phyloP scores from a whole-genome alignment of 1,284 basidiomycete genomes.

The Apiotrichum mycotoxinovorans region DNA sequence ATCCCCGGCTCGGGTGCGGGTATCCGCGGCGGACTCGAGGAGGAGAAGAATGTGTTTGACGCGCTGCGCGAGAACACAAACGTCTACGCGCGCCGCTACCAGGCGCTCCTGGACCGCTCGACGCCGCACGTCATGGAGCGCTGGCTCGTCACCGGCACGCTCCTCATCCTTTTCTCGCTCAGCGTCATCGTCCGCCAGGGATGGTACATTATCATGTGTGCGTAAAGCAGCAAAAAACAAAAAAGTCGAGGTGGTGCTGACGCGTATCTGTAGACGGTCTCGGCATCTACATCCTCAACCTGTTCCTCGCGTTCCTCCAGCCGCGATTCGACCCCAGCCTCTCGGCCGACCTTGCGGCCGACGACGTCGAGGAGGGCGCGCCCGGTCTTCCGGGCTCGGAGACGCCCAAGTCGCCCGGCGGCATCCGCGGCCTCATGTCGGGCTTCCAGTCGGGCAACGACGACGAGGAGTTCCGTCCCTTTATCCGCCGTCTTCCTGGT shows the following conservation, averaged over 20 bases:
- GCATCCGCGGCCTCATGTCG: slow-evolving; percentile 43
- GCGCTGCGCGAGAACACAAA: slow-evolving; percentile 47
- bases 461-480: slow-evolving; percentile 87
- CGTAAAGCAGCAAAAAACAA: slow-evolving; percentile 1
- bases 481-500: slow-evolving; percentile 96
- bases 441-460: slow-evolving; percentile 50
- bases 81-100: slow-evolving; percentile 55
- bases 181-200: slow-evolving; percentile 86
- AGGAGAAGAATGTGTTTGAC: slow-evolving; percentile 50
- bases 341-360: slow-evolving; percentile 85
- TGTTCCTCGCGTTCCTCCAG: slow-evolving; percentile 54
- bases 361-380: slow-evolving; percentile 94
- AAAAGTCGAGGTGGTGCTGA: background rate
- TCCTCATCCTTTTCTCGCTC: slow-evolving; percentile 76
- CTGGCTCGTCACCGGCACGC: slow-evolving; percentile 75
- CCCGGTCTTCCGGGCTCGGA: slow-evolving; percentile 48
- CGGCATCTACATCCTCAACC: slow-evolving; percentile 88
- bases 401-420: slow-evolving; percentile 24
- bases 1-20: slow-evolving; percentile 34
- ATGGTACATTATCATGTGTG: slow-evolving; percentile 72
- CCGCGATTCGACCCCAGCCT: slow-evolving; percentile 85
- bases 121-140: slow-evolving; percentile 85
- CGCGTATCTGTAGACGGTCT: slow-evolving; percentile 64
- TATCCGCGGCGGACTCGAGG: slow-evolving; percentile 35
- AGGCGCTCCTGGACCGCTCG: slow-evolving; percentile 80